Evolutionary conservation across 352 stramenopile genomes (phyloP), one percentile per base, ranked within the genome.

Genomic region (Aphanomyces astaci): DNA sequence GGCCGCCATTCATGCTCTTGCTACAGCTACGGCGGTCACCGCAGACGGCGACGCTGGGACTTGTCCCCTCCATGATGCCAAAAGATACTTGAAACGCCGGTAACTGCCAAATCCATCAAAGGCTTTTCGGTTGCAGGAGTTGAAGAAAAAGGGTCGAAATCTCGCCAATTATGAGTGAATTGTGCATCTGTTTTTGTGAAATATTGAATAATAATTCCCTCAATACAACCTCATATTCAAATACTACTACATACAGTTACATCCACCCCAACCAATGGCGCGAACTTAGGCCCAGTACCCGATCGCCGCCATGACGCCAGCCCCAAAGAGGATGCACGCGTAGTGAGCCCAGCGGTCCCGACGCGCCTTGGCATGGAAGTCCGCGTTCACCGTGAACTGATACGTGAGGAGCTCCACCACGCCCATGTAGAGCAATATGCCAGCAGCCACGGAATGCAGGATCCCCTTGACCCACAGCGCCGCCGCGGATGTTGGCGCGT

Each of bases 1-100:
- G 84, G 13, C 96, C 96, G 56, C 83, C 84, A 63, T 92, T 93
- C 82, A 90, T 92, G n/a, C 9, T 25, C 13, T 25, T 53, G 45
- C 45, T 17, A 17, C 39, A 17, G 39, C 79, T 80, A 48, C 73
- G 73, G 28, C 86, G 79, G 13, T 76, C 76, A 46, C 85, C 88
- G 49, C 53, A 17, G 13, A 27, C 55, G 13, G 28, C 22, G 54
- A 24, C 30, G 17, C 27, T 49, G 25, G 25, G 25, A 25, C 11
- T 27, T 4, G 49, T 4, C 4, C 25, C 22, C 22, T 40, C 53
- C 4, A 43, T 40, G 11, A 19, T 55, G 48, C n/a, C 48, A 43
- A 43, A 43, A 43, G 36, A 43, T 43, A 43, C 36, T 15, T 43
- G 36, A 43, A 43, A 43, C 36, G 36, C 36, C 36, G 15, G 36